Base-by-base conservation (phyloP, 352 stramenopile species). In the Phytophthora melonis region DNA sequence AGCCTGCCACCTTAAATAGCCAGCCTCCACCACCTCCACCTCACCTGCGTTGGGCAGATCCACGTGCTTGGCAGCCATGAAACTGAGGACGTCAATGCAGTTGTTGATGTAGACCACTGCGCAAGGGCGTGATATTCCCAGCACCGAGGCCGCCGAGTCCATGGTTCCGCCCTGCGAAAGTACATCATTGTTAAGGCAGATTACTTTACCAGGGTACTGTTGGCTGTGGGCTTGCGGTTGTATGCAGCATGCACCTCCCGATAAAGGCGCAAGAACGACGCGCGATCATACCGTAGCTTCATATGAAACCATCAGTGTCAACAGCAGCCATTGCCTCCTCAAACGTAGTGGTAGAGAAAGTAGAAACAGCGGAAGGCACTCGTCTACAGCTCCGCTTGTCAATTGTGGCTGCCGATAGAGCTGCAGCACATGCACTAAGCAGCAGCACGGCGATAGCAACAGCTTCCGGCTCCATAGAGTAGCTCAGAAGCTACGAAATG, bases 181-280 rank as follows among this genome's bases (percentile, higher is more conserved):
- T 71, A 73, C 2, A 66, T 9, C 60, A 78, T 70, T 30, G 57
- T 72, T 55, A 78, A n/a, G 19, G 50, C 72, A 61, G 74, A 41
- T 18, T 55, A 54, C 23, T 78, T 74, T 25, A 65, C 61, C 36
- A 74, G 36, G 27, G 53, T 74, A 66, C 59, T 74, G 54, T 74
- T 78, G 45, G 43, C 54, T 41, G 34, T 59, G 18, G 64, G 70
- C 55, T 54, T 63, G 8, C 18, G 36, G 43, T 67, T 66, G 59
- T 41, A 68, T 4, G 34, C 30, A 21, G 32, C 60, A 55, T 36
- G 68, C 39, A 52, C 32, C 16, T 68, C 34, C 0, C 52, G 62
- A 49, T 56, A 62, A 3, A 68, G 2, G 10, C 3, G 39, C 4
- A 58, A 52, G 32, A 73, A 73, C 6, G 58, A 73, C 32, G 3